A percentile compares a stretch with the other conserved stretches of the same genome.
Conservation (phyloP, 2,329 filamentous ascomycete species). For the Ophiostoma piceae region DNA sequence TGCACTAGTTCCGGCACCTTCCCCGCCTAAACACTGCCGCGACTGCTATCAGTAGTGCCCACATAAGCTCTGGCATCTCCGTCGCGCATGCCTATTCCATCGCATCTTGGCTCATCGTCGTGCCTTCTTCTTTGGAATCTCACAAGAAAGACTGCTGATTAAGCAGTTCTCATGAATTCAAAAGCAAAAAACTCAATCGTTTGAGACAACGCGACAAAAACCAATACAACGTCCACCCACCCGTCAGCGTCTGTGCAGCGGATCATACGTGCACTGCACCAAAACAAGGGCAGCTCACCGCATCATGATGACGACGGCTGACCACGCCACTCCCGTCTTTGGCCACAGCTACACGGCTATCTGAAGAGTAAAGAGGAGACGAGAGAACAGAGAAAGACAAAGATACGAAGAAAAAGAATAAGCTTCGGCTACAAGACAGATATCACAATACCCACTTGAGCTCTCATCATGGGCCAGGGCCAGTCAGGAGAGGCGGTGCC, state of each 20-base stretch:
- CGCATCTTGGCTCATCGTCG: background rate
- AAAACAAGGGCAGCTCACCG: background rate
- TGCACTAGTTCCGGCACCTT: constrained; percentile 9
- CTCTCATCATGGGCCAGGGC: constrained; percentile 45
- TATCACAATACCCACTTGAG: background rate
- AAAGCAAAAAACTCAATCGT: background rate
- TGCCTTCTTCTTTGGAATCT: background rate
- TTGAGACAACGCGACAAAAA: background rate
- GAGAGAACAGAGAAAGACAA: background rate
- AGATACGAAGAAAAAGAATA: background rate
- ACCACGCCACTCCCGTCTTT: background rate
- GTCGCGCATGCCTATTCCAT: background rate
- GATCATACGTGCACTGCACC: constrained; percentile 5
- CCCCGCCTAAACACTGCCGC: background rate
- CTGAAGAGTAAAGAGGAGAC: background rate
- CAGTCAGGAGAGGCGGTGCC: constrained; percentile 44
- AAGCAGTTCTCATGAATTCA: background rate
- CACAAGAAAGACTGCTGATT: background rate
- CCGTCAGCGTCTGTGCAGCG: background rate
- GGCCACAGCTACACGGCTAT: background rate
- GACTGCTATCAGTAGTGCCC: constrained; percentile 8
- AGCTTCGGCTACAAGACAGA: background rate
- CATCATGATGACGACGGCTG: constrained; percentile 10
- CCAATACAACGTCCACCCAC: background rate
- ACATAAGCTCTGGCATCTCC: constrained; percentile 1